Evolutionary conservation across 129 eudicot genomes (phyloP), one percentile per base, ranked within the genome.

Genomic region (Deinandra increscens): DNA sequence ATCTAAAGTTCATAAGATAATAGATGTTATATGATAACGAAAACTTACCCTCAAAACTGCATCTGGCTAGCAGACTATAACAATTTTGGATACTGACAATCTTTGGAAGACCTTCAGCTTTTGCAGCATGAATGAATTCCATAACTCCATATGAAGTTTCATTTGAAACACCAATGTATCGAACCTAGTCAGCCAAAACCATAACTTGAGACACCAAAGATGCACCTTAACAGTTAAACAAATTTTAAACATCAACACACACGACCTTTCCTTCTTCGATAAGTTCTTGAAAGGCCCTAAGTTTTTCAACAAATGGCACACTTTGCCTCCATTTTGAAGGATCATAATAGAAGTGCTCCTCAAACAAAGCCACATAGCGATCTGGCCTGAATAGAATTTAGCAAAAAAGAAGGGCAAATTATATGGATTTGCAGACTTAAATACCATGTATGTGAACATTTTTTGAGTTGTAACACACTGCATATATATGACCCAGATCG

Each of bases 101-200:
- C 77, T 93, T 89, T 60, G 98, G 95, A 9, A 93, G 73, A 55
- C 88, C 95, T 83, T 69, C 88, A 17, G 68, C 64, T 83, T 93
- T 89, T 62, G 98, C 95, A 78, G 92, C 95, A 80, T 93, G 84
- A 63, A 85, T 79, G 79, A 89, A 93, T 75, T 89, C 95, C 98
- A 89, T 85, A 26, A 93, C 98, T 69, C 97, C 98, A 73, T 89
- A 88, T 50, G 98, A 93, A 79, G 97, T 89, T 80, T 93, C 98
- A 76, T 93, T 93, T 36, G 97, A 89, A 73, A 93, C 98, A 54
- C 98, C 98, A 61, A 93, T 87, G 75, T 93, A 93, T 59, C 96
- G 84, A 15, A 89, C 96, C 97, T 93, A 75, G 7, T 59, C 74
- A 74, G n/a, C 38, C 36, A 53, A 9, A 55, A 69, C 26, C 48